These are phyloP conservation scores for Cunninghamia lanceolata DNA, from an alignment of 75 land plant species.

Conservation along the genomic window DNA sequence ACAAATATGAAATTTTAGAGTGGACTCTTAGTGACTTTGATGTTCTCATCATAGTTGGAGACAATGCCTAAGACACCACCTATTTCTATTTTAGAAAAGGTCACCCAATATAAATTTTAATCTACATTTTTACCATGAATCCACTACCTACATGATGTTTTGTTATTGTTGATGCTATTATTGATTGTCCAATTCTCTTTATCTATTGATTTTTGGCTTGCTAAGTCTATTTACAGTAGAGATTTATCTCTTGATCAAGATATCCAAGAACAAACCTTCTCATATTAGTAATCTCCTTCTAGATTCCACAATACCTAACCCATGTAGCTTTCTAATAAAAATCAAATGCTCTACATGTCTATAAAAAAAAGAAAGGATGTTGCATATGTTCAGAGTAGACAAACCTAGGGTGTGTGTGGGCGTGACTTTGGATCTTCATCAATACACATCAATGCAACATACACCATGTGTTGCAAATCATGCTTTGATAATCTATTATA, in stretches of 20 bases:
- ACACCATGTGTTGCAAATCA: conserved; percentile 35
- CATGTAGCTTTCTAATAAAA: neutral
- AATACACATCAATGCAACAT: conserved; percentile 45
- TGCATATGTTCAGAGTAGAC: neutral
- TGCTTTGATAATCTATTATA: conserved; percentile 10
- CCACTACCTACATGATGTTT: neutral
- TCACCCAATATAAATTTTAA: neutral
- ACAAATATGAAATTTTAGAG: conserved; percentile 38
- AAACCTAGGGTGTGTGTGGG: conserved; percentile 52
- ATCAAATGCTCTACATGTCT: neutral
- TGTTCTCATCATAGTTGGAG: conserved; percentile 26
- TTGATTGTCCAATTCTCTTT: neutral
- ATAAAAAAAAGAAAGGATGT: neutral
- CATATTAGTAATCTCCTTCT: conserved; percentile 14
- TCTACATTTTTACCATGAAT: no score
- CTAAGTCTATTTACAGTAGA: neutral
- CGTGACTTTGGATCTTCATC: conserved; percentile 25
- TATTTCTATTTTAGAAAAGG: neutral
- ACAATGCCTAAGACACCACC: neutral
- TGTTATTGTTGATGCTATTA: neutral
- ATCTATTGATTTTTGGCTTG: neutral
- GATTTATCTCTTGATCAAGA: neutral
- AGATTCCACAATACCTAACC: conserved; percentile 28
- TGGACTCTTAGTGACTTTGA: conserved; percentile 83
- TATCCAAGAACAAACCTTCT: neutral